phyloP scores from a whole-genome alignment of 768 basidiomycete species.

The Phanerodontia chrysosporium region DNA sequence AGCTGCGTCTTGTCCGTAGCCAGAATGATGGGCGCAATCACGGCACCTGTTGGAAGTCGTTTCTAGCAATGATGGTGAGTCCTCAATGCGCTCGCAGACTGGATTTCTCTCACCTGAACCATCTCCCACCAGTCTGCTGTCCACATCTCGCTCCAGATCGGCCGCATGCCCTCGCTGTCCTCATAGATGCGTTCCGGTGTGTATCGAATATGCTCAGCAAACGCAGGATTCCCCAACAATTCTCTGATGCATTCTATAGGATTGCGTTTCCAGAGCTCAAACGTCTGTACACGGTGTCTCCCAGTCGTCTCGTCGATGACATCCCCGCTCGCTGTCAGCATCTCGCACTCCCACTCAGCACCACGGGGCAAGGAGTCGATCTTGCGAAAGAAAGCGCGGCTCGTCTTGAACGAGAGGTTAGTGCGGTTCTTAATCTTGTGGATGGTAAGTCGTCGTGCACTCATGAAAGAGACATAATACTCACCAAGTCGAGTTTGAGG shows the following conservation, averaged over 20 bases:
- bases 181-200: slow-evolving; percentile 33
- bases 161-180: slow-evolving; percentile 19
- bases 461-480: background rate
- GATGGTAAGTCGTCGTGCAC: background rate
- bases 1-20: slow-evolving; percentile 28
- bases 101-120: slow-evolving; percentile 34
- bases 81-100: background rate
- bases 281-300: slow-evolving; percentile 16
- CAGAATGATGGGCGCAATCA: slow-evolving; percentile 25
- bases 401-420: slow-evolving; percentile 17
- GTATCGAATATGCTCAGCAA: slow-evolving; percentile 25
- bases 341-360: slow-evolving; percentile 16
- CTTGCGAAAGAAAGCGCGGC: slow-evolving; percentile 16
- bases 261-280: slow-evolving; percentile 32
- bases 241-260: slow-evolving; percentile 33
- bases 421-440: slow-evolving; percentile 9
- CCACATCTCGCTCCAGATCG: slow-evolving; percentile 37
- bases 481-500: slow-evolving; percentile 15
- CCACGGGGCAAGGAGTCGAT: slow-evolving; percentile 17
- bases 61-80: background rate
- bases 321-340: slow-evolving; percentile 12
- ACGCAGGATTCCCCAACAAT: slow-evolving; percentile 31
- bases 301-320: slow-evolving; percentile 11
- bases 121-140: slow-evolving; percentile 49
- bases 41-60: slow-evolving; percentile 14